Base-by-base conservation (phyloP, 805 yeast genomes). In the Suhomyces faveliae region DNA sequence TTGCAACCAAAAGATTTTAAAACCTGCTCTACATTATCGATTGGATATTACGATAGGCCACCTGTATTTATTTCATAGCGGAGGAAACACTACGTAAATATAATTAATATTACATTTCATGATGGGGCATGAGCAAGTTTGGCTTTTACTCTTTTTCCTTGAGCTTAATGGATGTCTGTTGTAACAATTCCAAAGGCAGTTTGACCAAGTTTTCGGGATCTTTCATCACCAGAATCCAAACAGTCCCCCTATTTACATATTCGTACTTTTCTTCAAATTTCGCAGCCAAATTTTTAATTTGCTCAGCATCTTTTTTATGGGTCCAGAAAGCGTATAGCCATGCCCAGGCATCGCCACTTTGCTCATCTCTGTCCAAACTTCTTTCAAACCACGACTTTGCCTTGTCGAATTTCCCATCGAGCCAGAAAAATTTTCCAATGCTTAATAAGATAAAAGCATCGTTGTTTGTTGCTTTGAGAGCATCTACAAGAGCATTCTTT, bases 331-430 rank as follows among this genome's bases (percentile, higher is more conserved):
- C 70, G 55, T 78, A 80, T 42, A 73, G 58, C 85, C 89, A 84
- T 0, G 81, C 78, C 86, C 95, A 89, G 2, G 76, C 65, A 64
- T 91, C 97, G 3, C 96, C 97, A 59, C 72, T 78, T n/a, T 66
- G 70, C 1, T 70, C 62, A 47, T 83, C 81, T 2, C 73, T 70
- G n/a, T 67, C 70, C 9, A 84, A 60, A 0, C 94, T 87, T 45
- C 86, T 72, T 42, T 84, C 85, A 47, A 89, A 79, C 89, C 96
- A 91, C 11, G 83, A 74, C 47, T 73, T 69, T 0, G 95, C 88
- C 53, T 83, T 84, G 1, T 76, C 66, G 21, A 75, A 64, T 53
- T 86, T 86, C 0, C 86, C 84, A 21, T 80, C 85, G 1, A 68
- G 57, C 84, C 85, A 84, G 51, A 90, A 83, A 47, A 81, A 78